Base-by-base conservation (phyloP, 306 rosid genomes). In the Purshia tridentata region DNA sequence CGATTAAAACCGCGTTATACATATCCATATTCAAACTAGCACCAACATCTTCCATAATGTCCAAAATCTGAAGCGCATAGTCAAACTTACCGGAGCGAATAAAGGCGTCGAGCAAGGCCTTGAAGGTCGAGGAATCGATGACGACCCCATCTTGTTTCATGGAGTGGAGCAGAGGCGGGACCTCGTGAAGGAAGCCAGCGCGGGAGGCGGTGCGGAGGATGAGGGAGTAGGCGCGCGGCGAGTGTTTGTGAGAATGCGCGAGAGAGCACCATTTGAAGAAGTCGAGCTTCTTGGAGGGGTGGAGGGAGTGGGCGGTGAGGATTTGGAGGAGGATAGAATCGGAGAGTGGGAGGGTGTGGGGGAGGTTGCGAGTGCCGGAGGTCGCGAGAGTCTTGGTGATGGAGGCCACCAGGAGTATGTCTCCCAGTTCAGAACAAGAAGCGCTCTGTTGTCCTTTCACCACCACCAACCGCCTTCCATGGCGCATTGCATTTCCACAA, bases 231-330 rank as follows among this genome's bases (percentile, higher is more conserved):
- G 89, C 54, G 29, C 48, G 39, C 11, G 87, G 7, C 0, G 92
- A 81, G 72, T 76, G 87, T 0, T 60, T 49, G 81, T 67, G 65
- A 54, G 13, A 29, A 13, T 80, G 81, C 47, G 44, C 15, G 69
- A 77, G 85, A 49, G 91, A 76, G 11, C 78, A 80, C 87, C 92
- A 88, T 3, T 69, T 72, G 86, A 91, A 91, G 84, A 93, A 88
- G 70, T 78, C 83, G 14, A 91, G 85, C 72, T 93, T 89, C 11
- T 86, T 81, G 4, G 92, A 86, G 15, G 89, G 89, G 53, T 84
- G 85, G 42, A 91, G 84, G 2, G 88, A 72, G 16, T 83, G 80
- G 47, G 79, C 58, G 40, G 56, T 73, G 65, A 93, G 96, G 78
- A 91, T 69, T 72, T 61, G 80, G 64, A 84, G 90, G 76, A 89